These are phyloP conservation scores for Quercus tomentella DNA, from an alignment of 331 rosid genomes.

Conservation along the genomic window DNA sequence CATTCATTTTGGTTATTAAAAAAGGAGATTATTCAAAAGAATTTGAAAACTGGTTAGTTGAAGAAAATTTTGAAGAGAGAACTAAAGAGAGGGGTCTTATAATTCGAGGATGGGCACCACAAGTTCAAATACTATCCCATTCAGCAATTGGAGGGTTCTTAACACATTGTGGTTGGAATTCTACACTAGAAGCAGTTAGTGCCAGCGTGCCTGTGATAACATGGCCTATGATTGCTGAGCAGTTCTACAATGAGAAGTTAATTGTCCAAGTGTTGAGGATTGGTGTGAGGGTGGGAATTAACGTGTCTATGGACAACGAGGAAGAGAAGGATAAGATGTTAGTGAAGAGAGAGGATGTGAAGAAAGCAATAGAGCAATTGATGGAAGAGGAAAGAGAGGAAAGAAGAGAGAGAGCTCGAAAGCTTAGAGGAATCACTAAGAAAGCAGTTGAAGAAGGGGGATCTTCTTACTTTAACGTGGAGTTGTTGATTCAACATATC, in stretches of 20 bases:
- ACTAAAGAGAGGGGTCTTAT: constrained; percentile 27
- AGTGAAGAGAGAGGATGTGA: constrained; percentile 19
- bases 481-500: constrained; percentile 18
- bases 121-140: constrained; percentile 37
- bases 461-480: constrained; percentile 19
- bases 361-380: constrained; percentile 19
- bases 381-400: constrained; percentile 24
- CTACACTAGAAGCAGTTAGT: constrained; percentile 37
- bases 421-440: constrained; percentile 17
- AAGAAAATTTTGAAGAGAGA: constrained; percentile 30
- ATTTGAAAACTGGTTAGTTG: constrained; percentile 32
- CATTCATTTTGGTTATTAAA: constrained; percentile 29
- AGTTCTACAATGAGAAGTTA: constrained; percentile 35
- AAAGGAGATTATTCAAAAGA: constrained; percentile 13
- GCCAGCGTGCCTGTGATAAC: constrained; percentile 49
- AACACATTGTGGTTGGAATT: constrained; percentile 59
- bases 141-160: constrained; percentile 38
- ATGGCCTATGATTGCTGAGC: constrained; percentile 50
- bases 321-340: constrained; percentile 26
- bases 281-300: constrained; percentile 39
- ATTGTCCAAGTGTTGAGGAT: constrained; percentile 27
- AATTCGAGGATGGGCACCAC: constrained; percentile 53
- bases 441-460: constrained; percentile 31
- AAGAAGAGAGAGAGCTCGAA: constrained; percentile 11
- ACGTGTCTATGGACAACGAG: neutral